phyloP scores from a whole-genome alignment of 1,139 yeast genomes.

The Citeromyces siamensis region DNA sequence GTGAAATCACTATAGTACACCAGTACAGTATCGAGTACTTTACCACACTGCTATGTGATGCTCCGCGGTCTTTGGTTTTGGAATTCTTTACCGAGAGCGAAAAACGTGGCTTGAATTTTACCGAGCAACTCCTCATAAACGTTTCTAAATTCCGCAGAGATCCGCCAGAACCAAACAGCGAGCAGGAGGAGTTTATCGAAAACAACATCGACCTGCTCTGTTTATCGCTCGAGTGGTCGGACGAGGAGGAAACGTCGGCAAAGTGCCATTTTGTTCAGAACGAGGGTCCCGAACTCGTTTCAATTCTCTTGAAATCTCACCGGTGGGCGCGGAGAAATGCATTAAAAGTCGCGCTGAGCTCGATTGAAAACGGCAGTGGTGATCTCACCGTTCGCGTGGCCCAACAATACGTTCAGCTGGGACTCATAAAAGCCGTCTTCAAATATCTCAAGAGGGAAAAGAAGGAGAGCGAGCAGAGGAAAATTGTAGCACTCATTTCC shows the following conservation, averaged over 20 bases:
- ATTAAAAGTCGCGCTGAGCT: constrained; percentile 8
- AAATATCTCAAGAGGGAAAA: constrained; percentile 7
- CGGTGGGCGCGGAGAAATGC: constrained; percentile 9
- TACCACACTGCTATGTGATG: constrained; percentile 3
- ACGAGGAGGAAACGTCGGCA: not conserved
- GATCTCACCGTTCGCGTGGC: constrained; percentile 6
- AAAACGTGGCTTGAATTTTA: constrained; percentile 2
- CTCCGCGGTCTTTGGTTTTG: constrained; percentile 3
- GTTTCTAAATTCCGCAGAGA: constrained; percentile 5
- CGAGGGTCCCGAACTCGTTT: constrained; percentile 13
- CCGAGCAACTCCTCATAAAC: constrained; percentile 4
- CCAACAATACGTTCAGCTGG: constrained; percentile 6
- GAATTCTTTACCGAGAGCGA: constrained; percentile 4
- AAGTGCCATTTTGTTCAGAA: constrained; percentile 7
- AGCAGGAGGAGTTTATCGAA: constrained; percentile 7
- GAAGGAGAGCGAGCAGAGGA: not conserved
- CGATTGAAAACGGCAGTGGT: constrained; percentile 6
- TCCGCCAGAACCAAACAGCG: constrained; percentile 5
- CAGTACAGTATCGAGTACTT: constrained; percentile 6
- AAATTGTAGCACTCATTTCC: not conserved
- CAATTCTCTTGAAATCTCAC: constrained; percentile 9
- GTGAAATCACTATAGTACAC: not conserved
- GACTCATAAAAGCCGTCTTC: constrained; percentile 12
- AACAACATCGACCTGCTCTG: constrained; percentile 6
- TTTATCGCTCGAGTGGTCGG: constrained; percentile 5